Evolutionary conservation across 331 rosid species (phyloP).

Genomic region (Ulmus americana): DNA sequence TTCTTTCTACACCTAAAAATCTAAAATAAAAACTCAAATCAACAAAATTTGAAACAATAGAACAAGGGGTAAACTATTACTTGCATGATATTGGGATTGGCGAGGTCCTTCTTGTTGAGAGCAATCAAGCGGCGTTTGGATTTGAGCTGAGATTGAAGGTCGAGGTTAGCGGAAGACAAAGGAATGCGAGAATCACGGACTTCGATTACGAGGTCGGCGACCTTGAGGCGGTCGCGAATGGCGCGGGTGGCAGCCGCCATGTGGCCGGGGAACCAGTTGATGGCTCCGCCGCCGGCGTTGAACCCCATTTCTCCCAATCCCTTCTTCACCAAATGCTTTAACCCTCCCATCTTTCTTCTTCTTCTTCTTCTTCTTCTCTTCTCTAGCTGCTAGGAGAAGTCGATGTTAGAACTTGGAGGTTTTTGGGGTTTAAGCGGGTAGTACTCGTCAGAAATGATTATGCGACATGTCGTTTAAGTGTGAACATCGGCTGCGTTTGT

Average conservation of each 20-base stretch:
- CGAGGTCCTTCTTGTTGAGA: slow-evolving; percentile 80
- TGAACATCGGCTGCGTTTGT: too few species aligned
- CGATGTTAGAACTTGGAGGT: too few species aligned
- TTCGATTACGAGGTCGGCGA: slow-evolving; percentile 79
- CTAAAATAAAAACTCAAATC: background rate
- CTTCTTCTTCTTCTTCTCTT: background rate
- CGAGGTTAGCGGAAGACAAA: slow-evolving; percentile 61
- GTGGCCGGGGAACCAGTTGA: slow-evolving; percentile 95
- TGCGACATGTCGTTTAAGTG: too few species aligned
- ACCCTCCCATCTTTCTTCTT: slow-evolving; percentile 19
- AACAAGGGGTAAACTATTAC: slow-evolving; percentile 21
- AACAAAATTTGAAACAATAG: background rate
- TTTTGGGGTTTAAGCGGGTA: too few species aligned
- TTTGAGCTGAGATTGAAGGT: slow-evolving; percentile 64
- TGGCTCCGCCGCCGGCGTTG: slow-evolving; percentile 59
- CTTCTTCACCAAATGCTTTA: slow-evolving; percentile 50
- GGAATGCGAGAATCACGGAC: slow-evolving; percentile 93
- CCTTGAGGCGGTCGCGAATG: slow-evolving; percentile 64
- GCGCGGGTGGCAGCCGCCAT: slow-evolving; percentile 91
- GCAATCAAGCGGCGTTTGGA: slow-evolving; percentile 67
- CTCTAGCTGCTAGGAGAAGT: too few species aligned
- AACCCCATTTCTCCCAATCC: slow-evolving; percentile 71
- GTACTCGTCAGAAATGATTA: too few species aligned
- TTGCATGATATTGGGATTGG: slow-evolving; percentile 81
- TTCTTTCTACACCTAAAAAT: too few species aligned